Percentiles rank a stretch among this genome's conserved stretches.
Conservation (phyloP, 148 eudicot species). For the Hydrangea macrophylla region DNA sequence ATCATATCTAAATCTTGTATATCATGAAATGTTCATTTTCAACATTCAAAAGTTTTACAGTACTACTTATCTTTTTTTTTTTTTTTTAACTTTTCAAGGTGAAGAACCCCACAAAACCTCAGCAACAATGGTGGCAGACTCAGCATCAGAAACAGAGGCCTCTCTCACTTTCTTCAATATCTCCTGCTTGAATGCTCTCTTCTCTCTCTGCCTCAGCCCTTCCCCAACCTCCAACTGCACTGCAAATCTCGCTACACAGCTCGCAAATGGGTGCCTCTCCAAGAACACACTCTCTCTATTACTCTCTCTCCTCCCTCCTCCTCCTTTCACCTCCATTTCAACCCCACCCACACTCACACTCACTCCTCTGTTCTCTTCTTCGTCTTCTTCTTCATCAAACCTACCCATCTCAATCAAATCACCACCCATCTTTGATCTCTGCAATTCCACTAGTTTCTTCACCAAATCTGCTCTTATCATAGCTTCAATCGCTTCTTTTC, state of each 20-base stretch:
- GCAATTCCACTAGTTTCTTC: slow-evolving; percentile 57
- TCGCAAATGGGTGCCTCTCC: slow-evolving; percentile 59
- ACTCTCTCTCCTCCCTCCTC: slow-evolving; percentile 13
- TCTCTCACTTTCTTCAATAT: slow-evolving; percentile 56
- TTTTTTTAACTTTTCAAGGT: slow-evolving; percentile 27
- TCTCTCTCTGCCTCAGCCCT: slow-evolving; percentile 79
- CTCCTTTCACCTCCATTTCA: slow-evolving; percentile 8
- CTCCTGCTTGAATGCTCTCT: slow-evolving; percentile 65
- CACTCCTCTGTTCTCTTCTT: neutral
- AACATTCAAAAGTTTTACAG: neutral
- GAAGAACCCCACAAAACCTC: slow-evolving; percentile 96
- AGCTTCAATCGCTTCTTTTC: slow-evolving; percentile 85
- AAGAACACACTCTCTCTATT: slow-evolving; percentile 34
- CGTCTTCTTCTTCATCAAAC: slow-evolving; percentile 27
- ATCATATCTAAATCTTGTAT: no score
- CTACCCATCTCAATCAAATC: slow-evolving; percentile 58
- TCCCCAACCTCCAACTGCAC: slow-evolving; percentile 91
- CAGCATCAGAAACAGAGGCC: slow-evolving; percentile 60
- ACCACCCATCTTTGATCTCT: slow-evolving; percentile 61
- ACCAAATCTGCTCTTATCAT: slow-evolving; percentile 57
- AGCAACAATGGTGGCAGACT: slow-evolving; percentile 77
- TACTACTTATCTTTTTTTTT: neutral
- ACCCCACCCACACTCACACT: slow-evolving; percentile 13
- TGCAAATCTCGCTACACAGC: slow-evolving; percentile 76
- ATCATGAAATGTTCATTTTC: neutral